Evolutionary conservation across 108 stramenopile species (phyloP), one percentile per base, ranked within the genome.

Genomic region (Fistulifera pelliculosa): DNA sequence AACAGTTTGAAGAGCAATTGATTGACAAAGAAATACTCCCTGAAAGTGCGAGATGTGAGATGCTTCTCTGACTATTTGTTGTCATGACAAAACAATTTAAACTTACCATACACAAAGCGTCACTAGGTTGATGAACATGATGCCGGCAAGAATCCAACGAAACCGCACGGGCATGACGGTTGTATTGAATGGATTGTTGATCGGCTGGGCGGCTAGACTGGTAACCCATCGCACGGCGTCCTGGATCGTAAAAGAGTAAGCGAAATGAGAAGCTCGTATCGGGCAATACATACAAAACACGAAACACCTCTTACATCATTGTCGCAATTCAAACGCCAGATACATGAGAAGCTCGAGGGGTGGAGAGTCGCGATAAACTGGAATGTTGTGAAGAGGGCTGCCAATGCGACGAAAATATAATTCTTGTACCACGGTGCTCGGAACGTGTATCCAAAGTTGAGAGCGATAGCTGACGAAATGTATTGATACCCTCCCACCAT

Each of bases 101-200:
- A 69, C 74, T 6, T 78, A 68, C 74, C 76, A 83, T 22, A 61
- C 52, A 12, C 64, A 59, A 35, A 58, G 38, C 14, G 66, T 47
- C 23, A 80, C 26, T 8, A 64, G 27, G 44, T 83, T 83, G 23
- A 26, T 51, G n/a, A 74, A 31, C 76, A 83, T 80, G n/a, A 83
- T 45, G 5, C n/a, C 65, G 13, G 77, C 47, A 0, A 83, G 52
- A 14, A 52, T 62, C 19, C 51, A 43, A 11, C 72, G 75, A 47
- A 77, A 83, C 0, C 49, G 41, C 19, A 66, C 49, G 12, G 82
- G 82, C 82, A 83, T 79, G 10, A 76, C 58, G 52, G 82, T 83
- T 25, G 76, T 77, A 49, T 71, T 65, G 53, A 49, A 81, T 2
- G 47, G 35, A 56, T 81, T 81, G 24, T 69, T 31, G 17, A 81